These are phyloP conservation scores for Dipodascus albidus DNA, from an alignment of 805 yeast genomes.

Conservation along the genomic window DNA sequence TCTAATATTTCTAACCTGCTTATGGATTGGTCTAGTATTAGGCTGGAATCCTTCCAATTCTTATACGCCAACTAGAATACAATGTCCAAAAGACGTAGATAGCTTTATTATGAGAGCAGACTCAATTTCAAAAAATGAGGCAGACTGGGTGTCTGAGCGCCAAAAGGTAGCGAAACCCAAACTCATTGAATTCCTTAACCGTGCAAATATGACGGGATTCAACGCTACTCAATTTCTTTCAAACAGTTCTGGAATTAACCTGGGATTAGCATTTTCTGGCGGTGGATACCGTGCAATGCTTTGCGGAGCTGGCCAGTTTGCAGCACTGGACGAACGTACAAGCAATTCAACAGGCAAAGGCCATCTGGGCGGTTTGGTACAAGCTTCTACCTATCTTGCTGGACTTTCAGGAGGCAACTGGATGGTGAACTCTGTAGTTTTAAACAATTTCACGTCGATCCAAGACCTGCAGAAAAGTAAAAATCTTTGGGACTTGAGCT, in stretches of 20 bases:
- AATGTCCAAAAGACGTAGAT: slow-evolving; percentile 29
- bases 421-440: slow-evolving; percentile 57
- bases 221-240: slow-evolving; percentile 27
- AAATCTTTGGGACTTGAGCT: slow-evolving; percentile 57
- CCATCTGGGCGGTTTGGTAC: slow-evolving; percentile 66
- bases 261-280: slow-evolving; percentile 43
- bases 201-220: slow-evolving; percentile 29
- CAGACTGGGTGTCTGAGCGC: slow-evolving; percentile 14
- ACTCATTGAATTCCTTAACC: slow-evolving; percentile 26
- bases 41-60: slow-evolving; percentile 28
- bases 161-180: slow-evolving; percentile 20
- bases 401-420: slow-evolving; percentile 84
- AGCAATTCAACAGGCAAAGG: slow-evolving; percentile 32
- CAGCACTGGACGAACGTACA: slow-evolving; percentile 71
- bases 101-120: slow-evolving; percentile 24
- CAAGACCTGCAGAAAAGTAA: slow-evolving; percentile 39
- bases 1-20: no score
- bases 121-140: slow-evolving; percentile 20
- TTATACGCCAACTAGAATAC: slow-evolving; percentile 36
- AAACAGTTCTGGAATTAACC: slow-evolving; percentile 18
- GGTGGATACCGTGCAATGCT: slow-evolving; percentile 91
- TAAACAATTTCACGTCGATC: slow-evolving; percentile 64
- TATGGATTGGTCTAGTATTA: background rate
- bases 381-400: slow-evolving; percentile 55
- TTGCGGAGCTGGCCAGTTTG: slow-evolving; percentile 69